phyloP scores from a whole-genome alignment of 1,284 basidiomycete genomes.

The Cerioporus squamosus region DNA sequence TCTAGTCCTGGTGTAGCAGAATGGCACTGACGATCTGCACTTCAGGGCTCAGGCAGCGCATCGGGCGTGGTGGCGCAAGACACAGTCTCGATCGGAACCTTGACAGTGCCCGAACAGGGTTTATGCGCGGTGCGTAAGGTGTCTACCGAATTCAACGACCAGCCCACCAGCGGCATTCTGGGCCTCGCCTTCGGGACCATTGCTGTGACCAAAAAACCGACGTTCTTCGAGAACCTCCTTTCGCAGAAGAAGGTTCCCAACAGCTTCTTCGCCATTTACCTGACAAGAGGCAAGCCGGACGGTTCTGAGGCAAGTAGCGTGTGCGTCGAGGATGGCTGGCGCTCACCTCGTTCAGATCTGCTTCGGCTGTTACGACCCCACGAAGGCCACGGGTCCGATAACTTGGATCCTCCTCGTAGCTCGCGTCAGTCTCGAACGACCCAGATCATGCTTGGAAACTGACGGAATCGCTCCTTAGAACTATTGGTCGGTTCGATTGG shows the following conservation, averaged over 20 bases:
- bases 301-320: slow-evolving; percentile 52
- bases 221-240: slow-evolving; percentile 69
- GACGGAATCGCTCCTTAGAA: slow-evolving; percentile 38
- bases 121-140: slow-evolving; percentile 51
- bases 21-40: background rate
- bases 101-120: slow-evolving; percentile 48
- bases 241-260: slow-evolving; percentile 42
- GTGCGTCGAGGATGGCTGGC: background rate
- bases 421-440: slow-evolving; percentile 36
- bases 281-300: slow-evolving; percentile 46
- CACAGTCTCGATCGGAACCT: slow-evolving; percentile 48
- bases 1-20: background rate
- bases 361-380: slow-evolving; percentile 59
- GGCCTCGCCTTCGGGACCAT: slow-evolving; percentile 65
- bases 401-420: slow-evolving; percentile 58
- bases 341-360: slow-evolving; percentile 45
- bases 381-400: slow-evolving; percentile 49
- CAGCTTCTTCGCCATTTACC: slow-evolving; percentile 61
- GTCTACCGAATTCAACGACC: slow-evolving; percentile 47
- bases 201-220: slow-evolving; percentile 46
- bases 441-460: background rate
- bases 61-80: slow-evolving; percentile 52
- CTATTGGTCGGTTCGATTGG: slow-evolving; percentile 59
- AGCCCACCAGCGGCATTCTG: slow-evolving; percentile 56
- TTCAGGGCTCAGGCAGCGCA: slow-evolving; percentile 54